These are phyloP conservation scores for Backusella morwellensis DNA, from an alignment of 192 early-diverging fungal genomes.

Conservation along the genomic window DNA sequence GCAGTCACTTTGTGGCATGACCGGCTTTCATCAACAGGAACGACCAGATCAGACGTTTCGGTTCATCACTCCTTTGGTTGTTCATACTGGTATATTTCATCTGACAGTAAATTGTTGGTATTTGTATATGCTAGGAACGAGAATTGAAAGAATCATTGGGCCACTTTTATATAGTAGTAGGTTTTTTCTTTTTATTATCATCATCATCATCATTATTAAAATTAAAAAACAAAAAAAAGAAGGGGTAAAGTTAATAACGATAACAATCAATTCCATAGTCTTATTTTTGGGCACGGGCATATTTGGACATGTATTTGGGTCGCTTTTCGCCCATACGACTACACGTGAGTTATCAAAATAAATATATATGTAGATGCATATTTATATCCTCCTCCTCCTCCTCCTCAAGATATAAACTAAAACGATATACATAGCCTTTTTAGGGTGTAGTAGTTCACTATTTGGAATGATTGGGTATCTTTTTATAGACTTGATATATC, in stretches of 20 bases:
- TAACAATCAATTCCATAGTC: neutral
- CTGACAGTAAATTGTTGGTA: conserved; percentile 67
- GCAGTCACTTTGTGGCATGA: conserved; percentile 59
- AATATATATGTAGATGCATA: neutral
- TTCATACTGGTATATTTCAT: conserved; percentile 82
- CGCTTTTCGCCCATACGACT: conserved; percentile 48
- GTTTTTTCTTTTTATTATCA: conserved; percentile 42
- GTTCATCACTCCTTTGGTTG: conserved; percentile 75
- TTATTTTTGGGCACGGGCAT: conserved; percentile 56
- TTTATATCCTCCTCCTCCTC: neutral
- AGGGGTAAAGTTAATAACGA: neutral
- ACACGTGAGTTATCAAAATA: conserved; percentile 36
- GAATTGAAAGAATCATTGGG: conserved; percentile 76
- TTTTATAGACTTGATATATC: conserved; percentile 73
- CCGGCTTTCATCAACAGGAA: conserved; percentile 39
- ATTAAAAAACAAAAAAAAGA: neutral
- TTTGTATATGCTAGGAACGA: conserved; percentile 64
- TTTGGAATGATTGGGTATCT: conserved; percentile 77
- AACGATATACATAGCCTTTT: conserved; percentile 39
- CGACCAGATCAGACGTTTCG: conserved; percentile 75
- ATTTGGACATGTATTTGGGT: conserved; percentile 80
- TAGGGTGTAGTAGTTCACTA: conserved; percentile 57
- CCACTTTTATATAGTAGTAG: conserved; percentile 56
- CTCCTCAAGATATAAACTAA: neutral
- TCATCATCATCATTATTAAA: neutral